Evolutionary conservation across 1,284 basidiomycete genomes (phyloP).

Genomic region (Limonomyces culmigenus): DNA sequence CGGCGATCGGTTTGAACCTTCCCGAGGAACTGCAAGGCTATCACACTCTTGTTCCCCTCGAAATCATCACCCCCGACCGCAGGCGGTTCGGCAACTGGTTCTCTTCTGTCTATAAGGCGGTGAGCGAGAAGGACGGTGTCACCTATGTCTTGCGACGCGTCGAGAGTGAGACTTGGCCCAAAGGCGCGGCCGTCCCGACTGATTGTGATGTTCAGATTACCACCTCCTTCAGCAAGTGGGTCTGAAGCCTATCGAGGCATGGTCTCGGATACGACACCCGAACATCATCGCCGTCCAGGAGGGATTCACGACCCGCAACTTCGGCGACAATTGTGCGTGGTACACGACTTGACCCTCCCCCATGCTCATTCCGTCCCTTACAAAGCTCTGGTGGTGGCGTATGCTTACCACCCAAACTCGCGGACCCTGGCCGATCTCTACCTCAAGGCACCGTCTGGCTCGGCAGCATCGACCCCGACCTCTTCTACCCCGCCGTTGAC

Average conservation of each 20-base stretch:
- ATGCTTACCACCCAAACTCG: conserved; percentile 80
- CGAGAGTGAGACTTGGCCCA: conserved; percentile 46
- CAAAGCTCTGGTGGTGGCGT: conserved; percentile 81
- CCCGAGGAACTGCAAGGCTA: conserved; percentile 88
- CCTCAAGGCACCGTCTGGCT: conserved; percentile 38
- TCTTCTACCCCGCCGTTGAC: too few relatives aligned
- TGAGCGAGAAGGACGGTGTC: conserved; percentile 62
- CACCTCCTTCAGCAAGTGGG: conserved; percentile 71
- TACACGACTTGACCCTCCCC: background rate
- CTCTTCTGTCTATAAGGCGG: conserved; percentile 73
- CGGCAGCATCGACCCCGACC: too few relatives aligned
- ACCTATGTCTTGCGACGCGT: conserved; percentile 71
- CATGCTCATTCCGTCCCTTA: background rate
- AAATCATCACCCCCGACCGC: conserved; percentile 33
- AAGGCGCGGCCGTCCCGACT: conserved; percentile 1
- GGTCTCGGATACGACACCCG: conserved; percentile 80
- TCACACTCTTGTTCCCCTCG: conserved; percentile 74
- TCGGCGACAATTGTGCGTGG: conserved; percentile 77
- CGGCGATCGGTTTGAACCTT: conserved; percentile 34
- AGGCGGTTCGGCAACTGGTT: conserved; percentile 65
- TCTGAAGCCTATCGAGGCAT: conserved; percentile 73
- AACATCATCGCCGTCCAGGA: conserved; percentile 77
- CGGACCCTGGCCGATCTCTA: conserved; percentile 68
- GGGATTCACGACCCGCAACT: conserved; percentile 91
- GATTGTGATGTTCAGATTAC: conserved; percentile 40